A percentile compares a stretch with the other conserved stretches of the same genome.
These are phyloP conservation scores for Leavenworthia alabamica DNA, from an alignment of 345 rosid genomes.

Conservation along the genomic window DNA sequence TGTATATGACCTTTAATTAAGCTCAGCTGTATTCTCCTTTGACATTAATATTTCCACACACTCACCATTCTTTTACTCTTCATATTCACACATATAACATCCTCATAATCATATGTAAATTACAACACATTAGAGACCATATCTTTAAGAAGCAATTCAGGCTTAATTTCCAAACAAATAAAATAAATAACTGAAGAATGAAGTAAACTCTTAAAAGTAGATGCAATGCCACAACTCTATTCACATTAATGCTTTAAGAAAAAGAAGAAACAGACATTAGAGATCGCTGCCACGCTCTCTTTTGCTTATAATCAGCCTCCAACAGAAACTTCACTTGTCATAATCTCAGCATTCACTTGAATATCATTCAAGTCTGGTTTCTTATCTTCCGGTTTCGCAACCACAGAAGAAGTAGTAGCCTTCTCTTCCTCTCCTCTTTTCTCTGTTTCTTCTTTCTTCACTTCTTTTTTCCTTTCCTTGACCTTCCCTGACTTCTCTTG, in stretches of 20 bases:
- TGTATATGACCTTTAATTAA: background rate
- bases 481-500: conserved; percentile 19
- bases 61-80: background rate
- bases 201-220: conserved; percentile 17
- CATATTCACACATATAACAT: conserved; percentile 12
- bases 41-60: background rate
- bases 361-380: conserved; percentile 28
- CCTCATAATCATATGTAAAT: background rate
- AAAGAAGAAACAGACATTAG: background rate
- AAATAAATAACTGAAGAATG: conserved; percentile 8
- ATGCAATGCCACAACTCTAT: conserved; percentile 13
- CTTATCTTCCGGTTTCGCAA: conserved; percentile 26
- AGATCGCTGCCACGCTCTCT: conserved; percentile 1
- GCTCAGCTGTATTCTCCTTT: background rate
- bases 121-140: conserved; percentile 9
- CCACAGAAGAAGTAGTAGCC: conserved; percentile 15
- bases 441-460: conserved; percentile 17
- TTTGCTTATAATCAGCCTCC: conserved; percentile 43
- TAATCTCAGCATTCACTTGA: conserved; percentile 46
- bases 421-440: conserved; percentile 29
- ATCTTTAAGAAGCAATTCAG: conserved; percentile 20
- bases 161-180: background rate
- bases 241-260: conserved; percentile 14
- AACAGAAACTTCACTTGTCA: conserved; percentile 50
- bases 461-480: conserved; percentile 25